Conservation (phyloP, 176 grass and related monocot genomes). For the Triticum aestivum region IWGSC_CS_RefSeq_v2.1 NC_057796.1:327985225-327985724, state of each 20-base stretch:
- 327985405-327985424: conserved; percentile 40
- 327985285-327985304: conserved; percentile 32
- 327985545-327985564: conserved; percentile 26
- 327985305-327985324: conserved; percentile 40
- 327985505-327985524: conserved; percentile 1
- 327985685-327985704: conserved; percentile 83
- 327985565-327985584: conserved; percentile 52
- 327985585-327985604: conserved; percentile 45
- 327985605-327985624: conserved; percentile 54
- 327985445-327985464: conserved; percentile 42
- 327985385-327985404: conserved; percentile 33
- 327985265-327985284: conserved; percentile 21
- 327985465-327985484: conserved; percentile 42
- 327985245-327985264: conserved; percentile 29
- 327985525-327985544: neutral
- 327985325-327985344: conserved; percentile 38
- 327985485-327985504: conserved; percentile 19
- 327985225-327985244: conserved; percentile 10
- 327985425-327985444: conserved; percentile 37
- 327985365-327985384: conserved; percentile 42
- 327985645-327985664: conserved; percentile 93
- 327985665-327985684: conserved; percentile 76
- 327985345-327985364: conserved; percentile 27
- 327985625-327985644: conserved; percentile 77
- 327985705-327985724: conserved; percentile 77